These are phyloP conservation scores for Lizonia empirigonia DNA, from an alignment of 2,329 filamentous ascomycete genomes.

Conservation along the genomic window DNA sequence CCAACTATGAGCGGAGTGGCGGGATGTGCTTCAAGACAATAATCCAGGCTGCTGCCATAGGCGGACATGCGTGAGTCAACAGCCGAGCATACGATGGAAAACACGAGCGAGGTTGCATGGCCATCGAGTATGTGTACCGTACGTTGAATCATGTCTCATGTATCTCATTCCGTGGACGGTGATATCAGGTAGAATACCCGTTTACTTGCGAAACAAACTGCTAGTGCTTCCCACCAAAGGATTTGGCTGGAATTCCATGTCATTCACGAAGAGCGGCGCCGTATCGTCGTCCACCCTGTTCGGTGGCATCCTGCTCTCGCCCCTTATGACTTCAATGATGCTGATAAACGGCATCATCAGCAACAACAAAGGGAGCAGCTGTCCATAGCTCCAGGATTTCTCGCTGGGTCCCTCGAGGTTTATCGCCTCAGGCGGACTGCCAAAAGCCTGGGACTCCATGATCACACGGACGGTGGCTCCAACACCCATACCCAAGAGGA, in stretches of 20 bases:
- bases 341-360: slow-evolving; percentile 65
- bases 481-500: slow-evolving; percentile 60
- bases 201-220: slow-evolving; percentile 28
- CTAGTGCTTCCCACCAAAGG: slow-evolving; percentile 48
- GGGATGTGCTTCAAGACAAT: slow-evolving; percentile 32
- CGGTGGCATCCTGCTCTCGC: slow-evolving; percentile 54
- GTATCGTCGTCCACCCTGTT: slow-evolving; percentile 51
- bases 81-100: neutral
- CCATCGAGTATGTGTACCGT: neutral
- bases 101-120: neutral
- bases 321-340: slow-evolving; percentile 63
- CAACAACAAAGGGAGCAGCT: slow-evolving; percentile 64
- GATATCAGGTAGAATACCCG: neutral
- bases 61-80: slow-evolving; percentile 1
- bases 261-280: slow-evolving; percentile 43
- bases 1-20: slow-evolving; percentile 50
- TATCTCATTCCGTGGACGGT: neutral
- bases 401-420: slow-evolving; percentile 60
- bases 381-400: slow-evolving; percentile 67
- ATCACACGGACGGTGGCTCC: slow-evolving; percentile 64
- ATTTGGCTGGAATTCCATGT: slow-evolving; percentile 57
- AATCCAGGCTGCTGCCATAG: slow-evolving; percentile 30
- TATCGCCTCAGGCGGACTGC: slow-evolving; percentile 53
- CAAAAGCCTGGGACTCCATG: slow-evolving; percentile 66
- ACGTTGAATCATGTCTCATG: neutral